Base-by-base conservation (phyloP, 2,329 filamentous ascomycete genomes). In the Apiospora phragmitis region DNA sequence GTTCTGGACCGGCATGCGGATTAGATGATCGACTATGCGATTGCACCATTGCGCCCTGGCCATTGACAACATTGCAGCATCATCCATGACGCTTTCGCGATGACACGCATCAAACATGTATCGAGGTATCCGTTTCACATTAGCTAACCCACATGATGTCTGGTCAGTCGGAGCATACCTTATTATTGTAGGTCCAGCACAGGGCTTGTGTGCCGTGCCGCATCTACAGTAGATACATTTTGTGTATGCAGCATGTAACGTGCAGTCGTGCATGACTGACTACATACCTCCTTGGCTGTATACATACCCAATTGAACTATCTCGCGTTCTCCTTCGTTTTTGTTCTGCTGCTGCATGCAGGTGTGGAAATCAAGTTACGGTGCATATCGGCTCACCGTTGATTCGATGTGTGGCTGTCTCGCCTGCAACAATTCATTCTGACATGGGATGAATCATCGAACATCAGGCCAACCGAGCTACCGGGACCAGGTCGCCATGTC, bases 81-180 rank as follows among this genome's bases (percentile, higher is more conserved):
- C 32, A 62, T 24, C 32, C 55, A 62, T 62, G 55, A 62, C 55
- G 55, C 55, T 38, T 38, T 62, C 32, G 21, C 55, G 55, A 62
- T 62, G 55, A 62, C 55, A 62, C 55, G 55, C 55, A 62, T 62
- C 55, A 62, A 62, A 38, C 29, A n/a, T 38, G 55, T 62, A 62
- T 32, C 18, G 26, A 21, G 51, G 29, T 62, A 38, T 62, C 32
- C 55, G 55, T 62, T 62, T 62, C 55, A 38, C 55, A 62, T 62
- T 62, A 62, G 55, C 38, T 62, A 62, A 62, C 32, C 55, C 55
- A 38, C 55, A 38, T 62, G 55, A 62, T 38, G 55, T 12, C 55
- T 38, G 32, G 32, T n/a, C 51, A 21, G 29, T 59, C 51, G 51
- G 29, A 21, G 51, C 29, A 7, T 35, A 59, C 16, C 49, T 32